phyloP scores from a whole-genome alignment of 805 yeast genomes.

The baker's yeast (Saccharomyces cerevisiae) region DNA sequence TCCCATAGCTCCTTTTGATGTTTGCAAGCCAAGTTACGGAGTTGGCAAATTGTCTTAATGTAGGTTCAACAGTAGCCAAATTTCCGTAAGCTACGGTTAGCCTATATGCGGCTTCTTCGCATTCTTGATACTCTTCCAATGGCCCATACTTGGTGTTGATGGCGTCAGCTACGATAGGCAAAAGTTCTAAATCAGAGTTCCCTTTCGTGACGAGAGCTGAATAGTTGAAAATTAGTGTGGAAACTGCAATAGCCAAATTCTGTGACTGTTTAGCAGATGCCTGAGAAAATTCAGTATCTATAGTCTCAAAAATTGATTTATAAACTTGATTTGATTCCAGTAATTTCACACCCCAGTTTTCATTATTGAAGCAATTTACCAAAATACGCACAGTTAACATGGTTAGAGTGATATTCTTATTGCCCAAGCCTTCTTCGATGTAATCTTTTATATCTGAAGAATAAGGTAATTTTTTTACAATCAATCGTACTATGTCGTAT shows the following conservation, averaged over 20 bases:
- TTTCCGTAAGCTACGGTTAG: constrained; percentile 57
- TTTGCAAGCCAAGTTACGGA: constrained; percentile 26
- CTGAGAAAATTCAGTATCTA: constrained; percentile 22
- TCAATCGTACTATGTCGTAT: constrained; percentile 50
- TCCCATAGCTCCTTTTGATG: constrained; percentile 14
- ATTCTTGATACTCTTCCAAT: constrained; percentile 27
- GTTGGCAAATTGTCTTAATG: constrained; percentile 25
- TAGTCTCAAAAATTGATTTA: constrained; percentile 33
- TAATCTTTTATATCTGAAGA: constrained; percentile 35
- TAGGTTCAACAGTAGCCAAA: constrained; percentile 31
- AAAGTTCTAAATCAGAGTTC: constrained; percentile 16
- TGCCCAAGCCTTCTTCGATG: constrained; percentile 36
- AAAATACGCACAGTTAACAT: constrained; percentile 53
- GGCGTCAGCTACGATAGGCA: constrained; percentile 27
- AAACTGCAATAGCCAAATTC: constrained; percentile 34
- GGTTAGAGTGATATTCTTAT: constrained; percentile 19
- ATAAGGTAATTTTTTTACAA: constrained; percentile 34
- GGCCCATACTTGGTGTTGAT: constrained; percentile 24
- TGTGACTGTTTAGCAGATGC: constrained; percentile 23
- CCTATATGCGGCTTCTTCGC: constrained; percentile 65
- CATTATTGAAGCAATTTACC: constrained; percentile 44
- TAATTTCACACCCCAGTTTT: constrained; percentile 40
- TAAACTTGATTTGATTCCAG: constrained; percentile 32
- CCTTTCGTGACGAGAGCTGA: constrained; percentile 33
- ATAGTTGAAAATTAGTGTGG: constrained; percentile 46